A percentile compares a stretch with the other conserved stretches of the same genome.
Conservation (phyloP, 805 yeast species). For the Metschnikowia borealis region DNA sequence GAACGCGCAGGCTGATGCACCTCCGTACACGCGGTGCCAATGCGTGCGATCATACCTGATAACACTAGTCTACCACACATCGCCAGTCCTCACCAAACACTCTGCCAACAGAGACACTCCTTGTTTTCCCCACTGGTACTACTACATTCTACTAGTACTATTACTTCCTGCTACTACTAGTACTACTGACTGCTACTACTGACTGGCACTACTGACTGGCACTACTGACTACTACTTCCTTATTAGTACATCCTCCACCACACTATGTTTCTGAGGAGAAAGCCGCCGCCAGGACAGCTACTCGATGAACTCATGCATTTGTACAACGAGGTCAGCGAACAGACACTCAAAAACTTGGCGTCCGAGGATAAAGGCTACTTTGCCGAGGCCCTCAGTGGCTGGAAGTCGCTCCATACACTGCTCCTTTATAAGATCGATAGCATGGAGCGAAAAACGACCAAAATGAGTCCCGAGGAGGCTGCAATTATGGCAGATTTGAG, state of each 20-base stretch:
- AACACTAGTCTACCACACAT: no score
- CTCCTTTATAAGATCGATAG: slow-evolving; percentile 52
- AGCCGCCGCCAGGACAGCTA: slow-evolving; percentile 49
- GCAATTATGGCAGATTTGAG: slow-evolving; percentile 26
- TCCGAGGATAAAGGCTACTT: slow-evolving; percentile 53
- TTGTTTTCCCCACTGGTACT: no score
- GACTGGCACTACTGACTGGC: no score
- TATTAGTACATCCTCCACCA: not conserved
- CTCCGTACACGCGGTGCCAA: not conserved
- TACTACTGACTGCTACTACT: no score
- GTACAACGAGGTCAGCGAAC: slow-evolving; percentile 59
- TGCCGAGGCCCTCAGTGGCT: slow-evolving; percentile 61
- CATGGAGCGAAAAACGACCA: slow-evolving; percentile 42
- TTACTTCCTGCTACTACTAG: no score
- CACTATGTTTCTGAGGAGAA: slow-evolving; percentile 51
- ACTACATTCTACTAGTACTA: no score
- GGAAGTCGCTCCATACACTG: slow-evolving; percentile 68
- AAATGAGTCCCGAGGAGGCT: slow-evolving; percentile 18
- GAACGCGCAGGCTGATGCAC: not conserved
- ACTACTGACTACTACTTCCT: no score
- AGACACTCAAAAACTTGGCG: slow-evolving; percentile 52
- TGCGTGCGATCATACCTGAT: not conserved
- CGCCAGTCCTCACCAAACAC: no score
- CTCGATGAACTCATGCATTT: slow-evolving; percentile 56
- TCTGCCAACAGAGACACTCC: no score